A percentile compares a stretch with the other conserved stretches of the same genome.
Evolutionary conservation across 441 rosid genomes (phyloP).

Genomic region (Gossypium gossypioides): DNA sequence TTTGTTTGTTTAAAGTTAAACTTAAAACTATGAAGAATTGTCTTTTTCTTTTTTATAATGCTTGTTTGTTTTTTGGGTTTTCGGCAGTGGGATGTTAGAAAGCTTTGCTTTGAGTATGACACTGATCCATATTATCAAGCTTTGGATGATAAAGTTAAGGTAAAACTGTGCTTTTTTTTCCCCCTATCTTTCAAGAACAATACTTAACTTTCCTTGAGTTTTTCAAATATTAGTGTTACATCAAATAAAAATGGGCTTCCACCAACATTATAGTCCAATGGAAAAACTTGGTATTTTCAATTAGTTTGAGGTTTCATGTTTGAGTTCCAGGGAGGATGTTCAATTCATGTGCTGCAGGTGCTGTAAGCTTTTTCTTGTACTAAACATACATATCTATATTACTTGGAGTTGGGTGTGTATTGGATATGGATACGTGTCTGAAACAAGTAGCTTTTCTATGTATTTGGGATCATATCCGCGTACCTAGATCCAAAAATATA

Average conservation of each 20-base stretch:
- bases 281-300: not conserved
- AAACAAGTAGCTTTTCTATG: not conserved
- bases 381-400: not conserved
- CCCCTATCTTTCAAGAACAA: not conserved
- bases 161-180: conserved; percentile 3
- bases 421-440: not conserved
- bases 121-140: conserved; percentile 83
- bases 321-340: not conserved
- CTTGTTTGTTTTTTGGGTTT: conserved; percentile 8
- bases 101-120: conserved; percentile 77
- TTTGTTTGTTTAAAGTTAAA: not conserved
- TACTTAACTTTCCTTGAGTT: not conserved
- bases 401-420: not conserved
- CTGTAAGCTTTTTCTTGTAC: not conserved
- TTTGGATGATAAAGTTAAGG: conserved; percentile 63
- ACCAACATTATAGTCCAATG: not conserved
- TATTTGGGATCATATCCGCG: not conserved
- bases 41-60: not conserved
- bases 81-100: conserved; percentile 67
- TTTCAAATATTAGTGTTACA: not conserved
- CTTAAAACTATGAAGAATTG: not conserved
- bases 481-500: not conserved
- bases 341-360: not conserved
- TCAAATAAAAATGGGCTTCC: not conserved
- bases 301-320: not conserved